Evolutionary conservation across 192 early-diverging fungal species (phyloP), one percentile per base, ranked within the genome.

Genomic region (Entophlyctis helioformis): DNA sequence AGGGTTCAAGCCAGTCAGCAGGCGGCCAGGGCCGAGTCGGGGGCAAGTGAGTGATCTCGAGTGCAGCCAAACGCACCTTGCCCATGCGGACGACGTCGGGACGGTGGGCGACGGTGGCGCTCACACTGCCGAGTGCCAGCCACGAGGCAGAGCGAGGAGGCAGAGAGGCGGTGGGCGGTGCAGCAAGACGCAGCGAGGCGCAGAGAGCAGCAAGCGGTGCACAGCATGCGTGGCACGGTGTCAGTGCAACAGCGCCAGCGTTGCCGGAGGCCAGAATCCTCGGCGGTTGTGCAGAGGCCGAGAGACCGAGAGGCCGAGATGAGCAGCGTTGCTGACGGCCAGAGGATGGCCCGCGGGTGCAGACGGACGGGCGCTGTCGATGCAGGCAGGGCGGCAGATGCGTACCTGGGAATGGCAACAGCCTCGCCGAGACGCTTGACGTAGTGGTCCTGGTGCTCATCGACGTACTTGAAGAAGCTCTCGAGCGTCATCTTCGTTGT

Each of bases 81-180:
- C 84, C 86, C 94, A 98, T 98, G 19, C 70, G 67, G 51, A 88
- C 71, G 2, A 96, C 92, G 3, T 92, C 80, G 32, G 65, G 67
- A 36, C 94, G 86, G 53, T 72, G 64, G 35, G 59, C 54, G 19
- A 76, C 81, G 42, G 88, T 85, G 51, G 78, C 68, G 61, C 80
- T 84, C 29, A 78, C 69, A 43, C 62, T 67, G 39, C 2, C 12
- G 44, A 83, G 40, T 13, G 33, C n/a, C n/a, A n/a, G n/a, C n/a
- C n/a, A n/a, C n/a, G n/a, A n/a, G n/a, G n/a, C n/a, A n/a, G n/a
- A n/a, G n/a, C n/a, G n/a, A n/a, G n/a, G n/a, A n/a, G n/a, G n/a
- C n/a, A n/a, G n/a, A n/a, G n/a, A n/a, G n/a, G n/a, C n/a, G n/a
- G n/a, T n/a, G n/a, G n/a, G n/a, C n/a, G n/a, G n/a, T n/a, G n/a